Evolutionary conservation across 352 stramenopile genomes (phyloP).

Genomic region (Thraustochytrium striatum): DNA sequence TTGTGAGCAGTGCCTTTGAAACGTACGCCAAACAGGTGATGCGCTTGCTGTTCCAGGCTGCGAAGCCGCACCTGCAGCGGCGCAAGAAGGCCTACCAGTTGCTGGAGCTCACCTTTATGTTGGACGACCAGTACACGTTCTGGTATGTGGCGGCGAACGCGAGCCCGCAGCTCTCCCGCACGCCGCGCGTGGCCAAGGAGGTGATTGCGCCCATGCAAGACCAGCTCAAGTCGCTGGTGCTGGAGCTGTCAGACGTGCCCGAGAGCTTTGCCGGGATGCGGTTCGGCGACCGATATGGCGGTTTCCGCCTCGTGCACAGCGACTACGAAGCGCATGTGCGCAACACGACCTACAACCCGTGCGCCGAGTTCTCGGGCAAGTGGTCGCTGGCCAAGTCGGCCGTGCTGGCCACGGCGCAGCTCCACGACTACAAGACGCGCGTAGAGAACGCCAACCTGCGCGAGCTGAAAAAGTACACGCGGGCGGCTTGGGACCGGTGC

Average conservation of each 20-base stretch:
- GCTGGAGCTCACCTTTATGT: slow-evolving; percentile 43
- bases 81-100: slow-evolving; percentile 39
- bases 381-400: slow-evolving; percentile 40
- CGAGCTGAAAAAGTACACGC: slow-evolving; percentile 42
- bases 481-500: slow-evolving; percentile 30
- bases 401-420: slow-evolving; percentile 17
- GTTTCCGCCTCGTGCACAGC: slow-evolving; percentile 35
- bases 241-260: slow-evolving; percentile 16
- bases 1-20: slow-evolving; percentile 33
- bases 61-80: neutral
- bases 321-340: slow-evolving; percentile 41
- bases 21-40: slow-evolving; percentile 48
- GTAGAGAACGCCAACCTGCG: slow-evolving; percentile 23
- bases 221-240: slow-evolving; percentile 34
- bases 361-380: slow-evolving; percentile 30
- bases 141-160: slow-evolving; percentile 39
- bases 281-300: slow-evolving; percentile 35
- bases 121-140: slow-evolving; percentile 45
- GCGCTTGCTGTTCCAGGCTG: slow-evolving; percentile 35
- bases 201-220: slow-evolving; percentile 43
- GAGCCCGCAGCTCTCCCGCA: slow-evolving; percentile 18
- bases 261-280: slow-evolving; percentile 32
- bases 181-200: neutral
- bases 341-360: slow-evolving; percentile 42
- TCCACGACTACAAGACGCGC: slow-evolving; percentile 45